A percentile compares a stretch with the other conserved stretches of the same genome.
Conservation (phyloP, 306 rosid genomes). For the Cucumis sativus region DNA sequence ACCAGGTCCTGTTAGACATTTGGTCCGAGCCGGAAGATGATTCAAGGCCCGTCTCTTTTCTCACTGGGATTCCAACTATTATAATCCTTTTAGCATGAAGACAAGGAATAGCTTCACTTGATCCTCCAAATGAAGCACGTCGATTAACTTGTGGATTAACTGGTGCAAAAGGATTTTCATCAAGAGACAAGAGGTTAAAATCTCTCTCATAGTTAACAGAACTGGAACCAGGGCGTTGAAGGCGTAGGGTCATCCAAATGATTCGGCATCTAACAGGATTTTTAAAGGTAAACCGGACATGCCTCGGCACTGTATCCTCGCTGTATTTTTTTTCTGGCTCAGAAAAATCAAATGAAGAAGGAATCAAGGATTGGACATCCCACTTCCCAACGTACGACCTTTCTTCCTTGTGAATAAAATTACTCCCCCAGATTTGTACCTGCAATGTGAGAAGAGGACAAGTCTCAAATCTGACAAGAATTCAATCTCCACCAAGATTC, state of each 20-base stretch:
- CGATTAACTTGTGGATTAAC: constrained; percentile 27
- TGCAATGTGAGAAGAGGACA: constrained; percentile 21
- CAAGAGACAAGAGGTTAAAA: constrained; percentile 65
- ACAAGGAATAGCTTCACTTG: constrained; percentile 53
- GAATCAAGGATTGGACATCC: constrained; percentile 74
- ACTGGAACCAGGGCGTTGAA: constrained; percentile 70
- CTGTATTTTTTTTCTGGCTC: constrained; percentile 50
- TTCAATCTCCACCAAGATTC: not conserved
- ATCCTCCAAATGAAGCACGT: constrained; percentile 81
- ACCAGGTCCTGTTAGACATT: constrained; percentile 37
- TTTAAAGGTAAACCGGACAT: constrained; percentile 68
- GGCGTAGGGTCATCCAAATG: constrained; percentile 79
- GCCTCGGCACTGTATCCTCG: constrained; percentile 53
- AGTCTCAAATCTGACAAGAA: not conserved
- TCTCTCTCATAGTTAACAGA: constrained; percentile 56
- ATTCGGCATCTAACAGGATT: constrained; percentile 82
- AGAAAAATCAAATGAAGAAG: constrained; percentile 51
- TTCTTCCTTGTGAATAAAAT: constrained; percentile 81
- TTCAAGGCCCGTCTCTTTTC: constrained; percentile 39
- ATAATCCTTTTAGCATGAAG: constrained; percentile 93
- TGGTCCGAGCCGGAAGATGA: constrained; percentile 56
- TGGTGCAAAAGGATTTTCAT: constrained; percentile 75
- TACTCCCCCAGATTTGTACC: constrained; percentile 98
- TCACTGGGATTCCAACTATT: constrained; percentile 56
- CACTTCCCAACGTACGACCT: constrained; percentile 92